These are phyloP conservation scores for Fusarium oligoseptatum DNA, from an alignment of 2,329 filamentous ascomycete genomes.

Conservation along the genomic window DNA sequence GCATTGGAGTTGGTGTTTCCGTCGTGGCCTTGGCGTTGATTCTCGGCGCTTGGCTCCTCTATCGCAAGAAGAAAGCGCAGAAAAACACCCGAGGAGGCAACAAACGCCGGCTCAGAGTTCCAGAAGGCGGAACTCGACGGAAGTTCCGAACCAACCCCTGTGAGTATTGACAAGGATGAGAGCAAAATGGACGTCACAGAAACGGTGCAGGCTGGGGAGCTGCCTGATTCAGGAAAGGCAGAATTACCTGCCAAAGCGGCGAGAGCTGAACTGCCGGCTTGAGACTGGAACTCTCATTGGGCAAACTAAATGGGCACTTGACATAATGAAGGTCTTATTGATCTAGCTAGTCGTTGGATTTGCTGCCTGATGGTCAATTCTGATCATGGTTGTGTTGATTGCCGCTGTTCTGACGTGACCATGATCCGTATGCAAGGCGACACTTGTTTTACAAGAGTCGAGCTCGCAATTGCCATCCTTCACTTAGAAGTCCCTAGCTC, in stretches of 20 bases:
- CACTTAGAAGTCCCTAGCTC: not conserved
- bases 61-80: not conserved
- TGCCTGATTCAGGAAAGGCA: not conserved
- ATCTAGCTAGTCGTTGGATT: not conserved
- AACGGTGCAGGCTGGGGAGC: not conserved
- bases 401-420: not conserved
- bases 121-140: not conserved
- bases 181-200: not conserved
- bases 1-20: not conserved
- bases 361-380: not conserved
- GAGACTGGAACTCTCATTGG: not conserved
- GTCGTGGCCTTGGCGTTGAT: not conserved
- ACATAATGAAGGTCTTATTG: not conserved
- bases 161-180: not conserved
- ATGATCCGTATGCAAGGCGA: not conserved
- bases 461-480: not conserved
- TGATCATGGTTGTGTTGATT: not conserved
- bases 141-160: not conserved
- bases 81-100: not conserved
- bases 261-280: not conserved
- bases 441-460: not conserved
- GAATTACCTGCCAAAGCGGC: not conserved
- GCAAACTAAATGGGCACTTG: not conserved
- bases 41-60: not conserved
- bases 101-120: not conserved